A percentile compares a stretch with the other conserved stretches of the same genome.
These are phyloP conservation scores for Obba rivulosa DNA, from an alignment of 768 basidiomycete species.

Conservation along the genomic window DNA sequence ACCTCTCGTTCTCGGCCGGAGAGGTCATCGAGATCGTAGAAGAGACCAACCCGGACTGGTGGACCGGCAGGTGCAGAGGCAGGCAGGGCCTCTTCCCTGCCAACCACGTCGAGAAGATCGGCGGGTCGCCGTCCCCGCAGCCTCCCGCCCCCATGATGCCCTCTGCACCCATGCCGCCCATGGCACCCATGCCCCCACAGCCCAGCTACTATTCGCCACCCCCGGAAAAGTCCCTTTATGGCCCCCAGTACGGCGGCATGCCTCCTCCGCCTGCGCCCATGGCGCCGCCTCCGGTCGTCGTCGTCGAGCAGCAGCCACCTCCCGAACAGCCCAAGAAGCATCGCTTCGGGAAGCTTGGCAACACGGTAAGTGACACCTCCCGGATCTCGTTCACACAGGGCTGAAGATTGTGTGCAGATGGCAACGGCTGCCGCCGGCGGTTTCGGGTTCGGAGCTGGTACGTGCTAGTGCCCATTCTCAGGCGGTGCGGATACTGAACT, in stretches of 20 bases:
- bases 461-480: constrained; percentile 21
- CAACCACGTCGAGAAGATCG: constrained; percentile 62
- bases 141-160: constrained; percentile 12
- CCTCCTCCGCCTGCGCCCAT: constrained; percentile 21
- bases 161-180: constrained; percentile 7
- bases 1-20: constrained; percentile 70
- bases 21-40: constrained; percentile 75
- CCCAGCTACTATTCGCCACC: constrained; percentile 3
- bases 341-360: constrained; percentile 52
- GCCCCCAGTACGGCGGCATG: constrained; percentile 30
- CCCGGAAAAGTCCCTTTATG: constrained; percentile 25
- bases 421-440: constrained; percentile 48
- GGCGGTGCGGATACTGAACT: neutral
- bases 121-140: constrained; percentile 12
- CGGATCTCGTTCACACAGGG: neutral
- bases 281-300: constrained; percentile 12
- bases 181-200: constrained; percentile 24
- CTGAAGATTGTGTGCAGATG: constrained; percentile 18
- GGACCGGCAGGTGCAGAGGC: constrained; percentile 64
- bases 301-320: constrained; percentile 37
- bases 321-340: constrained; percentile 44
- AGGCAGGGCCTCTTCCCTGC: constrained; percentile 75
- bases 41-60: constrained; percentile 86
- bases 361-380: constrained; percentile 40
- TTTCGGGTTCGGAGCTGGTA: constrained; percentile 73